These are phyloP conservation scores for Xylaria digitata DNA, from an alignment of 2,329 filamentous ascomycete genomes.

Conservation along the genomic window DNA sequence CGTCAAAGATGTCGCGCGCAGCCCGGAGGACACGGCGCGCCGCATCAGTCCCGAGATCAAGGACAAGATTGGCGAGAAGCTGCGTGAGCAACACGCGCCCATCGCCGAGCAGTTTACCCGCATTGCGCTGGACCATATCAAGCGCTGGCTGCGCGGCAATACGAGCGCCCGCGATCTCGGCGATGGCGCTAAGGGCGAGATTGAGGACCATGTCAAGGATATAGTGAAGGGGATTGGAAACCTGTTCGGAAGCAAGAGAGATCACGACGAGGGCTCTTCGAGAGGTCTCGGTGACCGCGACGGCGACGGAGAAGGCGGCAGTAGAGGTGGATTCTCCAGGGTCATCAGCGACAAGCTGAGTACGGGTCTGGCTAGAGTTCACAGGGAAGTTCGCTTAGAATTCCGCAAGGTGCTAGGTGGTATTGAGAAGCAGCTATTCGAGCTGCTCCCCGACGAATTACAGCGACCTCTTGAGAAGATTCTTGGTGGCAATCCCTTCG, in stretches of 20 bases:
- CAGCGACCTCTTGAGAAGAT: constrained; percentile 59
- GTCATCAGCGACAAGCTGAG: constrained; percentile 61
- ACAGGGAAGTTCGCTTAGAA: constrained; percentile 59
- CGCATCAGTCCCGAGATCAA: constrained; percentile 61
- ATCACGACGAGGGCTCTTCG: constrained; percentile 44
- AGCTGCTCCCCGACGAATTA: constrained; percentile 57
- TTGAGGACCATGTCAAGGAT: constrained; percentile 58
- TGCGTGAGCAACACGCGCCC: constrained; percentile 56
- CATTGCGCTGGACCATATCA: constrained; percentile 60
- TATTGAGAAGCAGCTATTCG: constrained; percentile 60
- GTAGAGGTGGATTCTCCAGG: constrained; percentile 56
- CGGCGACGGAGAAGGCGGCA: constrained; percentile 41
- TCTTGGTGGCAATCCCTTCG: constrained; percentile 60
- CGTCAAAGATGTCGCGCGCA: constrained; percentile 58
- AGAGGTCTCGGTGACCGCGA: constrained; percentile 43
- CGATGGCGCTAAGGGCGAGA: constrained; percentile 58
- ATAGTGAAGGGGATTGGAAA: constrained; percentile 58
- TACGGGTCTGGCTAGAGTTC: constrained; percentile 57
- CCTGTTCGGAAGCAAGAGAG: constrained; percentile 55
- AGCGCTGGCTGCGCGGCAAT: constrained; percentile 50
- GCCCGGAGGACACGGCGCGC: constrained; percentile 60
- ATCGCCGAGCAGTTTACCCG: constrained; percentile 60
- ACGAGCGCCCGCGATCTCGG: constrained; percentile 46
- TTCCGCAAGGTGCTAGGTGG: constrained; percentile 58
- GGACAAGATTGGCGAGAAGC: constrained; percentile 55